These are phyloP conservation scores for Picochlorum costavermella DNA, from an alignment of 139 green algal species.

Conservation along the genomic window DNA sequence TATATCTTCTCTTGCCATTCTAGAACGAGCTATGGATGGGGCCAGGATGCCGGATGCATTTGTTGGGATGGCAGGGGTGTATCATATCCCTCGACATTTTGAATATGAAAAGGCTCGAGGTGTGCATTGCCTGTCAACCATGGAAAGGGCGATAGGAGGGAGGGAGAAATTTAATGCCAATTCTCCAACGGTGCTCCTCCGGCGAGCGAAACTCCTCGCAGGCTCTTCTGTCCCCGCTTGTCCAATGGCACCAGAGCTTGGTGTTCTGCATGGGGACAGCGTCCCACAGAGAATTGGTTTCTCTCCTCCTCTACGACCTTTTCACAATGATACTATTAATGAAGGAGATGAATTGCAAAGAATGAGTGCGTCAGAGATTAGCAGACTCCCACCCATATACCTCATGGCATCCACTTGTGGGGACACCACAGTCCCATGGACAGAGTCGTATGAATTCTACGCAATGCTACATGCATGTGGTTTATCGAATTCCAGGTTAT, in stretches of 20 bases:
- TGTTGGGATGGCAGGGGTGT: slow-evolving; percentile 54
- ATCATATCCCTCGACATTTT: slow-evolving; percentile 77
- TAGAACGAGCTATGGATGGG: slow-evolving; percentile 33
- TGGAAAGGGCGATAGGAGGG: slow-evolving; percentile 70
- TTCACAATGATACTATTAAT: background rate
- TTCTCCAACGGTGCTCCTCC: slow-evolving; percentile 61
- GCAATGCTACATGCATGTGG: slow-evolving; percentile 36
- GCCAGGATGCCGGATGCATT: slow-evolving; percentile 33
- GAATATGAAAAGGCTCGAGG: slow-evolving; percentile 57
- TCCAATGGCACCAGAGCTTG: background rate
- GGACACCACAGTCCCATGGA: slow-evolving; percentile 53
- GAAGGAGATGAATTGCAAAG: background rate
- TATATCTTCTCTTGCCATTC: slow-evolving; percentile 53
- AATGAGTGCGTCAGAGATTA: background rate
- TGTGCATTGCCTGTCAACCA: slow-evolving; percentile 70
- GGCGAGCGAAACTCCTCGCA: background rate
- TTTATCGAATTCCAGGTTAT: slow-evolving; percentile 34
- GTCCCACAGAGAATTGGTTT: slow-evolving; percentile 23
- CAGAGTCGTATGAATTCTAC: slow-evolving; percentile 44
- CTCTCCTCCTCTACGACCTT: too few species aligned
- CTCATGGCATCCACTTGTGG: slow-evolving; percentile 38
- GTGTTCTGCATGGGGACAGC: slow-evolving; percentile 23
- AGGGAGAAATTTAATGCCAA: slow-evolving; percentile 39
- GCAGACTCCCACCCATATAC: slow-evolving; percentile 36
- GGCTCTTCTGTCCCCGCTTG: background rate